Evolutionary conservation across 2,329 filamentous ascomycete species (phyloP), one percentile per base, ranked within the genome.

Genomic region (Fusarium camptoceras): DNA sequence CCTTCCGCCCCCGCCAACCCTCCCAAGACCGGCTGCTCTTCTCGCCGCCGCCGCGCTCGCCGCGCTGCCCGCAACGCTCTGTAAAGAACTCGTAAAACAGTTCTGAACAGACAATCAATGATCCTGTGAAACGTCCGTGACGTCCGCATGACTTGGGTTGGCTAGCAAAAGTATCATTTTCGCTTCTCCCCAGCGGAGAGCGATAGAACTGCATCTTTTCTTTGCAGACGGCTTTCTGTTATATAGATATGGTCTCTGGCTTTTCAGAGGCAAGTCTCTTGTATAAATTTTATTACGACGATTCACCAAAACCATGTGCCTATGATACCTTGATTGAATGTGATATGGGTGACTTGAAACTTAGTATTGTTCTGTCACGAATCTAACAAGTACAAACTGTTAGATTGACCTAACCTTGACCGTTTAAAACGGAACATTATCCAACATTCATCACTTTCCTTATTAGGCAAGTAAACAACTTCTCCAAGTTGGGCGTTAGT

Each of bases 221-320:
- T n/a, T 48, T 50, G 28, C 55, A 72, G 59, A 73, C 65, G 60
- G 53, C 50, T 69, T 75, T 69, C 71, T 73, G 66, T 75, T 74
- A 75, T 63, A 74, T 74, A 75, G 72, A 74, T 69, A 66, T 72
- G 72, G 44, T 55, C 59, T 48, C 62, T 73, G 66, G 18, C 48
- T 44, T 70, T 70, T 62, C 68, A 60, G 72, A 48, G 59, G 42
- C 57, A 66, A 68, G 51, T 74, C 70, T 73, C 60, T 42, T 73
- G 71, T 73, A 74, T 74, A 74, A 74, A 73, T 60, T 71, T 71
- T 71, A 65, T 64, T 64, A 68, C 64, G 64, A 68, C 64, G 57
- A 64, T 54, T 49, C 18, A 64, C 24, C 27, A 42, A 25, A 15
- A 30, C 16, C 48, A 2, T 28, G 27, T 25, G 9, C 3, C 20